Base-by-base conservation (phyloP, 2,329 filamentous ascomycete genomes). In the Raffaelea ambrosiae region DNA sequence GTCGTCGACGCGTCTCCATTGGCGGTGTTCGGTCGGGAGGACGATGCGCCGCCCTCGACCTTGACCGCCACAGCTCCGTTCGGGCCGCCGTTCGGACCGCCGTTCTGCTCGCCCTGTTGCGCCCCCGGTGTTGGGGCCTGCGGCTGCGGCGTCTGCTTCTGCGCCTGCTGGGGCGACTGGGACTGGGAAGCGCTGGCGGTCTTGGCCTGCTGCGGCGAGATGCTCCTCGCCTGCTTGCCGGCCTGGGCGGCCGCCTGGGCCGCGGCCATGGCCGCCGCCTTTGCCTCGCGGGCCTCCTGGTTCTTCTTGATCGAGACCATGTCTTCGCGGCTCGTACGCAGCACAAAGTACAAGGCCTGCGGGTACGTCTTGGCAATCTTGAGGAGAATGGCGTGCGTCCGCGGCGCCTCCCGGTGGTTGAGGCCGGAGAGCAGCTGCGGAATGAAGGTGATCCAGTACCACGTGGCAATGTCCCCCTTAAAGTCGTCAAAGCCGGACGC, bases 361-460 rank as follows among this genome's bases (percentile, higher is more conserved):
- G 93, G 93, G 62, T 95, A 98, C 0, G 86, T 83, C 70, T 96
- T 96, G 46, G 93, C 93, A 60, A 99, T 88, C 71, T 93, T 95
- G 21, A 88, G 78, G 18, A 99, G 76, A 44, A 99, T 88, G 44
- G 81, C 79, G 62, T 93, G 86, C 40, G 91, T 87, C 43, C 94
- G 84, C 4, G 83, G 81, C 13, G 89, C 91, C 66, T 99, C 94
- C 57, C 91, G 90, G 60, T 96, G 84, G 2, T 87, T 88, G 44
- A 98, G 74, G 46, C 91, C 93, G 40, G 88, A 91, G 29, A 99
- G 79, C 39, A 99, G 76, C 65, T 99, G 93, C 18, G 93, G 93
- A 54, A 99, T 97, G 63, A 95, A 98, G 0, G 91, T 97, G 57
- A 97, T 96, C 93, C 93, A 99, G 68, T 97, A 98, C 93, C 93